Conservation (phyloP, 2,329 filamentous ascomycete genomes). For the Periconia digitata region DNA sequence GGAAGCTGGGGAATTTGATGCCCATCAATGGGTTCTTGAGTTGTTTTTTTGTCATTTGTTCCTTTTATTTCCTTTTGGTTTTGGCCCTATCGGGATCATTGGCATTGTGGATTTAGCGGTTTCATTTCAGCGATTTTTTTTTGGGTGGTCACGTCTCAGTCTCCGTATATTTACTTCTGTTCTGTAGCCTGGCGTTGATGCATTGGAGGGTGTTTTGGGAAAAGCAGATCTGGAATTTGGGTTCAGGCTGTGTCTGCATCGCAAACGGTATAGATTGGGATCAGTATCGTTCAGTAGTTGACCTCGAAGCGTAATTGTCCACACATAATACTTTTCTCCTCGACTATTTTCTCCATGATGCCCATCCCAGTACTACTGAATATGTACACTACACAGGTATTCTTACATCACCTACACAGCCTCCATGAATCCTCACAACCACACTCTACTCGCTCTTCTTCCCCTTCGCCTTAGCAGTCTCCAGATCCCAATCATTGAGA, state of each 20-base stretch:
- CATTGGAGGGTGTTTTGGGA: background rate
- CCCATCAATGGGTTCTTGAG: background rate
- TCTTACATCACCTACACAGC: background rate
- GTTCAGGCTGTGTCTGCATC: too few relatives aligned
- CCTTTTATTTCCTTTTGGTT: constrained; percentile 3
- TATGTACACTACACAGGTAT: background rate
- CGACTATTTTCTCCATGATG: too few relatives aligned
- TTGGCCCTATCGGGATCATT: background rate
- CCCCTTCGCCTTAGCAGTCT: constrained; percentile 24
- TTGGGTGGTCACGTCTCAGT: too few relatives aligned
- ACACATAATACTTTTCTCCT: too few relatives aligned
- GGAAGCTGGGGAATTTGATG: constrained; percentile 50
- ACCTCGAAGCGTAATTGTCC: too few relatives aligned
- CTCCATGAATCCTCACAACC: background rate
- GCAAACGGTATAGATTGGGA: too few relatives aligned
- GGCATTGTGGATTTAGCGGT: constrained; percentile 22
- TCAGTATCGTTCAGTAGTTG: too few relatives aligned
- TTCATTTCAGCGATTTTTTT: constrained; percentile 6
- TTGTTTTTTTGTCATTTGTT: background rate
- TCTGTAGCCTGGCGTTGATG: background rate
- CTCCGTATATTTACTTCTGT: too few relatives aligned
- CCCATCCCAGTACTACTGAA: too few relatives aligned
- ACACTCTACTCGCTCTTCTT: background rate
- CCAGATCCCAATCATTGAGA: constrained; percentile 46
- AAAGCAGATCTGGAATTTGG: background rate